These are phyloP conservation scores for Kockiozyma suomiensis DNA, from an alignment of 805 yeast species.

Conservation along the genomic window DNA sequence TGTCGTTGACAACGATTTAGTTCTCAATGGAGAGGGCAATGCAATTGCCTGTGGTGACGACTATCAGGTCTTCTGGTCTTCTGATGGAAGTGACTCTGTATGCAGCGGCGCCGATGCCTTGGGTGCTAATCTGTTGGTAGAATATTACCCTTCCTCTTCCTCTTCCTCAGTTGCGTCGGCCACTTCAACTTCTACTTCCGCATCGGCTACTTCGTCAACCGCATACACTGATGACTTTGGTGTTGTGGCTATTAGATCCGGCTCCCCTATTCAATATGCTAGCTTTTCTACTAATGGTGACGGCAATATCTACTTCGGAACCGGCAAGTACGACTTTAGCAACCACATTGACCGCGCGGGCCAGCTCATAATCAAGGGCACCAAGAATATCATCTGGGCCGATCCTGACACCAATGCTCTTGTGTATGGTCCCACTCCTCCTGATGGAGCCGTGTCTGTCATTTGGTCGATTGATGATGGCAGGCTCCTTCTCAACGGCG, in stretches of 20 bases:
- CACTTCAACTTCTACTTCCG: no score
- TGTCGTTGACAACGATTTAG: not conserved
- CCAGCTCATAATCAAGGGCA: not conserved
- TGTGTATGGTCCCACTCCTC: not conserved
- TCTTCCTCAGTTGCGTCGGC: slow-evolving; percentile 1
- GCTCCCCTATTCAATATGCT: slow-evolving; percentile 14
- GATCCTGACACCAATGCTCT: not conserved
- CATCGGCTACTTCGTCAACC: no score
- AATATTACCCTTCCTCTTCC: not conserved
- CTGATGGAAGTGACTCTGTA: not conserved
- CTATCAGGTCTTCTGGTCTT: slow-evolving; percentile 24
- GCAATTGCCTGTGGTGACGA: slow-evolving; percentile 23
- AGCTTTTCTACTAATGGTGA: not conserved
- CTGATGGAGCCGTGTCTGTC: not conserved
- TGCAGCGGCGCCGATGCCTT: not conserved
- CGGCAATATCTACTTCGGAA: not conserved
- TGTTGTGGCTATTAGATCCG: slow-evolving; percentile 14
- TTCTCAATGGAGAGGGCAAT: slow-evolving; percentile 5
- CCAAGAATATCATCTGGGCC: not conserved
- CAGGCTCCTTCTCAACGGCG: not conserved
- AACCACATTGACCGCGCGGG: not conserved
- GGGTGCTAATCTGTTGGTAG: not conserved
- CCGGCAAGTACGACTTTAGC: not conserved
- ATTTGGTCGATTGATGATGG: not conserved
- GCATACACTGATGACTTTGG: no score